Evolutionary conservation across 2,329 filamentous ascomycete genomes (phyloP).

Genomic region (Colletotrichum destructivum): DNA sequence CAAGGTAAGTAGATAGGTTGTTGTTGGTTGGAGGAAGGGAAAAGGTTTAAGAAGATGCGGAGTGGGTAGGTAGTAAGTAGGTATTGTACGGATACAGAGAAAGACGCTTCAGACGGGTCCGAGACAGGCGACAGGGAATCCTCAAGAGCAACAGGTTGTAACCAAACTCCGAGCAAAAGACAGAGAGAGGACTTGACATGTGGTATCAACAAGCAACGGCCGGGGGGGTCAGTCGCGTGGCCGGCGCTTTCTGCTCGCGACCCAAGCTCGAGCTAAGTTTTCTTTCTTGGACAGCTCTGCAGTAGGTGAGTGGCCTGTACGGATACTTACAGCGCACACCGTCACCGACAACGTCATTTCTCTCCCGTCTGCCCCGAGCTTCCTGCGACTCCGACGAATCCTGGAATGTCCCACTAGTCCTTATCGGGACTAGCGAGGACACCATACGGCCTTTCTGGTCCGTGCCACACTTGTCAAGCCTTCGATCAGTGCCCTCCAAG

Average conservation of each 20-base stretch:
- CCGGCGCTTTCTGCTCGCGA: slow-evolving; percentile 11
- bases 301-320: too few species aligned
- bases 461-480: slow-evolving; percentile 21
- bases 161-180: not conserved
- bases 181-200: slow-evolving; percentile 29
- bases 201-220: slow-evolving; percentile 12
- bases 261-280: slow-evolving; percentile 26
- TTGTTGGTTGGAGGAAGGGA: not conserved
- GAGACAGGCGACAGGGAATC: slow-evolving; percentile 9
- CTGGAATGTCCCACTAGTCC: not conserved
- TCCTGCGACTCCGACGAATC: not conserved
- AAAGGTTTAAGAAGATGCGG: not conserved
- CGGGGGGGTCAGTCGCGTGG: slow-evolving; percentile 25
- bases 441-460: not conserved
- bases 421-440: not conserved
- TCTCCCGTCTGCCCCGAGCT: slow-evolving; percentile 5
- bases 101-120: slow-evolving; percentile 1
- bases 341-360: slow-evolving; percentile 22
- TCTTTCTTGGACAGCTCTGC: slow-evolving; percentile 34
- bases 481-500: not conserved
- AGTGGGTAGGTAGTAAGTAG: not conserved
- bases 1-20: too few species aligned
- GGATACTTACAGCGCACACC: not conserved
- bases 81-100: not conserved
- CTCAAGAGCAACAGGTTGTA: not conserved